These are phyloP conservation scores for Aspergillus sclerotialis DNA, from an alignment of 2,329 filamentous ascomycete genomes.

Conservation along the genomic window DNA sequence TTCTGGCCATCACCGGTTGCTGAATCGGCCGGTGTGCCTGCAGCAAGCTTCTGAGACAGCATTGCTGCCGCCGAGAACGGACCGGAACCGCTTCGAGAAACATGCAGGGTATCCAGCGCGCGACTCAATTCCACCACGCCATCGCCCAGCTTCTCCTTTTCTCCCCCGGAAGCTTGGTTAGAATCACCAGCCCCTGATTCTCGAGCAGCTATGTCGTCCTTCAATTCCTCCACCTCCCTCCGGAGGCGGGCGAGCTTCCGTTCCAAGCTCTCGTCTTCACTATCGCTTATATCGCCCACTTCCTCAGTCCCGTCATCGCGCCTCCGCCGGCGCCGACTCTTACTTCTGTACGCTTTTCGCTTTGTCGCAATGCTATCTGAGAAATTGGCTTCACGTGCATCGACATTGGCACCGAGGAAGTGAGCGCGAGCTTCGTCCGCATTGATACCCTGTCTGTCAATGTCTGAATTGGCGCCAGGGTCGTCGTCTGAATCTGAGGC, in stretches of 20 bases:
- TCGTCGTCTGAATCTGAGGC: conserved; percentile 53
- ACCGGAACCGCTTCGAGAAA: conserved; percentile 19
- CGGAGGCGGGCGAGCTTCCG: conserved; percentile 74
- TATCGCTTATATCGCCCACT: conserved; percentile 68
- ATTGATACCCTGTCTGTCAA: conserved; percentile 70
- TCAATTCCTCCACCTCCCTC: conserved; percentile 72
- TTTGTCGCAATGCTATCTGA: conserved; percentile 81
- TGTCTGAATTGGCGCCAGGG: conserved; percentile 45
- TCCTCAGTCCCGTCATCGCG: conserved; percentile 46
- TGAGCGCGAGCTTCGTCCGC: conserved; percentile 71
- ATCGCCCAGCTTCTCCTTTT: conserved; percentile 40
- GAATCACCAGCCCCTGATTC: conserved; percentile 50
- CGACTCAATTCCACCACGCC: conserved; percentile 63
- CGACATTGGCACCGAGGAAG: conserved; percentile 69
- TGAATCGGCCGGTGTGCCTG: conserved; percentile 6
- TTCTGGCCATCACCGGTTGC: conserved; percentile 2
- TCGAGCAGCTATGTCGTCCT: conserved; percentile 40
- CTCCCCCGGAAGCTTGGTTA: conserved; percentile 37
- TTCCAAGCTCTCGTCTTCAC: conserved; percentile 70
- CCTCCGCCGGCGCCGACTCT: conserved; percentile 56
- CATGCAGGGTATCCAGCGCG: conserved; percentile 59
- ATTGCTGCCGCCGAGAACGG: conserved; percentile 26
- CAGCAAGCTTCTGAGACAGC: conserved; percentile 27
- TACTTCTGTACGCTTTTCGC: conserved; percentile 73
- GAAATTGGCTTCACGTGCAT: conserved; percentile 75